Evolutionary conservation across 805 yeast genomes (phyloP).

Genomic region (Myxozyma nipponensis): DNA sequence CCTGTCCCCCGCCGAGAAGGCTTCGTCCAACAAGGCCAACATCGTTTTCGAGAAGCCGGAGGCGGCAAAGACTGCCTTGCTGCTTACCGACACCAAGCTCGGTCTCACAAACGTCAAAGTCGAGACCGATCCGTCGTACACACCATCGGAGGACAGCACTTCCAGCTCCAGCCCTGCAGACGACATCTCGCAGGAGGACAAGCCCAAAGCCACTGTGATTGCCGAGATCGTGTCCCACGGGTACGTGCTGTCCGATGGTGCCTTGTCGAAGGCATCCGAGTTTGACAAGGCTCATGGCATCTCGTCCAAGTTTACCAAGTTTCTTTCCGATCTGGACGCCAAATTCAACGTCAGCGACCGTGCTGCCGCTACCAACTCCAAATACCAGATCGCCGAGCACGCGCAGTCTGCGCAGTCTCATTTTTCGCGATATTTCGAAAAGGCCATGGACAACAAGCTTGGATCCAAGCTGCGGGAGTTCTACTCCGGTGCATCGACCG

Average conservation of each 20-base stretch:
- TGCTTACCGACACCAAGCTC: constrained; percentile 70
- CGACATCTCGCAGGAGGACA: constrained; percentile 68
- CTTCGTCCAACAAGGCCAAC: constrained; percentile 39
- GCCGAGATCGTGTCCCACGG: constrained; percentile 78
- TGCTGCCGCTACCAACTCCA: constrained; percentile 37
- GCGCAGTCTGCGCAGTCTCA: constrained; percentile 35
- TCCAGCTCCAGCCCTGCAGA: constrained; percentile 31
- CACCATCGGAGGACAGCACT: constrained; percentile 22
- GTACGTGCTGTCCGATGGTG: constrained; percentile 58
- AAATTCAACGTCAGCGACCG: constrained; percentile 29
- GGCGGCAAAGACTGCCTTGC: constrained; percentile 67
- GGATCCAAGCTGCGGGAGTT: constrained; percentile 62
- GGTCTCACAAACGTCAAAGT: constrained; percentile 56
- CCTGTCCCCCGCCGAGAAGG: constrained; percentile 25
- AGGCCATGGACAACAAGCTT: constrained; percentile 39
- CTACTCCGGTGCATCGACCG: constrained; percentile 53
- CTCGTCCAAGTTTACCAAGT: constrained; percentile 53
- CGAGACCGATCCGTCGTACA: constrained; percentile 34
- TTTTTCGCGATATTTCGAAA: constrained; percentile 33
- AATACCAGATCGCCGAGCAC: constrained; percentile 42
- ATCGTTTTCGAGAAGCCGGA: constrained; percentile 54
- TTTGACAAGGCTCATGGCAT: constrained; percentile 64
- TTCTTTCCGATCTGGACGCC: constrained; percentile 44
- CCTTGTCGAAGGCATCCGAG: constrained; percentile 57
- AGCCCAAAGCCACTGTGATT: constrained; percentile 69